phyloP scores from a whole-genome alignment of 2,329 filamentous ascomycete species.

The Nectriaceae sp. region DNA sequence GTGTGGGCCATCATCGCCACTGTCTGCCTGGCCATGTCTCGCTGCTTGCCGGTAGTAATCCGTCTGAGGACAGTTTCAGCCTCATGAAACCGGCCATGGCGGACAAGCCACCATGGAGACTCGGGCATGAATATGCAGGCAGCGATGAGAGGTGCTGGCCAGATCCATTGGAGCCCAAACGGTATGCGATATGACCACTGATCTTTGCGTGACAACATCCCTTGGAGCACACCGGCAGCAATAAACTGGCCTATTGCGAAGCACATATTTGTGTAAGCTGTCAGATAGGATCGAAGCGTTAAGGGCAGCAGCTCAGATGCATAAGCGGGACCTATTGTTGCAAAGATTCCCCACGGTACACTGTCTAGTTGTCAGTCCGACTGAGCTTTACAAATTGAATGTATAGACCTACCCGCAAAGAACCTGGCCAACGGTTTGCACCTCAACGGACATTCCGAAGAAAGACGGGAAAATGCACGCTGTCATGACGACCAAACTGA shows the following conservation, averaged over 20 bases:
- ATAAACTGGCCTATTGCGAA: constrained; percentile 45
- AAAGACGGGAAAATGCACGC: constrained; percentile 47
- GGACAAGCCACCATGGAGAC: constrained; percentile 47
- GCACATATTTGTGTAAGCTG: constrained; percentile 34
- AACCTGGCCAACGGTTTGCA: constrained; percentile 49
- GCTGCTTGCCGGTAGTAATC: constrained; percentile 25
- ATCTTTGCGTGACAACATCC: constrained; percentile 33
- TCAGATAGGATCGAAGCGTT: constrained; percentile 6
- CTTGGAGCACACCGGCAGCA: constrained; percentile 40
- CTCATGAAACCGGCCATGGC: constrained; percentile 32
- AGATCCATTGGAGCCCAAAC: constrained; percentile 48
- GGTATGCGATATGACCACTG: constrained; percentile 46
- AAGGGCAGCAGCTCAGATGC: constrained; percentile 10
- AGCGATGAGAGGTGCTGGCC: constrained; percentile 41
- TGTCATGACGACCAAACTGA: constrained; percentile 36
- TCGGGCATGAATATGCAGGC: constrained; percentile 35
- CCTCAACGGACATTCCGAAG: constrained; percentile 41
- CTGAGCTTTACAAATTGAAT: too few species aligned
- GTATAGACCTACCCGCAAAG: constrained; percentile 14
- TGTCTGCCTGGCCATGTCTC: neutral
- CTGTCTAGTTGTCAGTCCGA: too few species aligned
- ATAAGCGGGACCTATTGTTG: constrained; percentile 40
- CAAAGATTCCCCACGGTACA: constrained; percentile 63
- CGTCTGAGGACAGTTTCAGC: constrained; percentile 18
- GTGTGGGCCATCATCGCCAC: constrained; percentile 47